Conservation (phyloP, 805 yeast species). For the Torulaspora microellipsoides region DNA sequence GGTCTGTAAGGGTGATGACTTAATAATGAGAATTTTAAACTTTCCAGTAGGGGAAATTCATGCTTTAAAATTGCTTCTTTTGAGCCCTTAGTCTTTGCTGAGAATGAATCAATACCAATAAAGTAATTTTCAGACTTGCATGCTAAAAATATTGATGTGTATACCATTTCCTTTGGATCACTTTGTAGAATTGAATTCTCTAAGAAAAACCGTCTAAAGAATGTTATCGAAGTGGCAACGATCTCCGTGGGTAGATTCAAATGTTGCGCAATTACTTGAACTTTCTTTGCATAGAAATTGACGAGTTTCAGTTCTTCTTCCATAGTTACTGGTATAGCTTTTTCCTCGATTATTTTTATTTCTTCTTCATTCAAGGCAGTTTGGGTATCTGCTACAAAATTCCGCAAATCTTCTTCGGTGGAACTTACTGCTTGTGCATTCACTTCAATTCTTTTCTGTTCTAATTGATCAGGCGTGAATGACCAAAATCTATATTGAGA, state of each 20-base stretch:
- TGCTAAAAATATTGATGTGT: conserved; percentile 81
- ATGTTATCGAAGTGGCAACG: conserved; percentile 78
- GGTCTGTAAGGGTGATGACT: conserved; percentile 90
- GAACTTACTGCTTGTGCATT: conserved; percentile 49
- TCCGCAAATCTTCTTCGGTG: conserved; percentile 34
- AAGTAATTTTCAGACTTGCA: conserved; percentile 91
- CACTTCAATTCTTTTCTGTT: conserved; percentile 42
- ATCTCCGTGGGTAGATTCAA: conserved; percentile 87
- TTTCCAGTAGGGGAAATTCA: conserved; percentile 72
- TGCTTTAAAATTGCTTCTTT: conserved; percentile 66
- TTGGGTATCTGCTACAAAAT: conserved; percentile 26
- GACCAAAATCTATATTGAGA: conserved; percentile 88
- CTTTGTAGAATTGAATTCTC: conserved; percentile 78
- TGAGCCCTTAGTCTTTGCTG: conserved; percentile 62
- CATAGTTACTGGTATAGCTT: conserved; percentile 45
- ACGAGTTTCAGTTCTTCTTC: conserved; percentile 72
- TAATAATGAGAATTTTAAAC: conserved; percentile 70
- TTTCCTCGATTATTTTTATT: conserved; percentile 25
- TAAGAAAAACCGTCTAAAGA: conserved; percentile 75
- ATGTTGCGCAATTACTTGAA: conserved; percentile 62
- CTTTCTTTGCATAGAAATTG: conserved; percentile 65
- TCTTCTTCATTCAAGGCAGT: conserved; percentile 32
- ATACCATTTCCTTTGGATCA: conserved; percentile 79
- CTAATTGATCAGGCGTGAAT: conserved; percentile 56
- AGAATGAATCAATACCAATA: conserved; percentile 77